Base-by-base conservation (phyloP, 352 stramenopile genomes). In the Globisporangium spinosum region DNA sequence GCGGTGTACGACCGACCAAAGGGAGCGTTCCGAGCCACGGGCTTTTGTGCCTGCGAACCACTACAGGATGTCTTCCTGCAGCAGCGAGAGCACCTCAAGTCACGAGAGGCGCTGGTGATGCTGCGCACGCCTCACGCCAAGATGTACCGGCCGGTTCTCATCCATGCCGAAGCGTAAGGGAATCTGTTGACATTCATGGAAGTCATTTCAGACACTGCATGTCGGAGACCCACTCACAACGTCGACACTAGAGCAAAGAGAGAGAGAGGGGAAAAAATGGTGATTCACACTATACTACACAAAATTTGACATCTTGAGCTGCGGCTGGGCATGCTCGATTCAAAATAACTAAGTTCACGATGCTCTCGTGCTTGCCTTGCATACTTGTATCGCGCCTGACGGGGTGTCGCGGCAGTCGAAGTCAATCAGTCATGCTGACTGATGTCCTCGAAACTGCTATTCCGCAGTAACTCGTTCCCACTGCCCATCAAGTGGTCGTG, bases 1-100 rank as follows among this genome's bases (percentile, higher is more conserved):
- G 82, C 85, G 12, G 73, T 94, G n/a, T 93, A 94, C 62, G 87
- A 94, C 43, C 78, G 79, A 57, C 83, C 87, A 5, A 94, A 90
- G 68, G 70, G 79, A 1, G 77, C 79, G 47, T 87, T 87, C 70
- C 83, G 84, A 20, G 84, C 80, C 0, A 70, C 77, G 6, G 87
- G 81, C 3, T 94, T 92, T 58, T 87, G 87, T 65, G 74, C 74
- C 23, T 91, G 83, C 62, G 82, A 91, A 35, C 54, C 70, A 17
- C 72, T 94, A 4, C 81, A 94, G 64, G 77, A 77, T 15, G 69
- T 91, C 15, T 83, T 86, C n/a, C n/a, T 89, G 10, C 53, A 63
- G 9, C 73, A 64, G 8, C 40, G 58, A 45, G 12, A 47, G 35
- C 25, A 61, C 49, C 43, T 35, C 13, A 56, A 47, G 27, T 27